Conservation (phyloP, 1,284 basidiomycete genomes). For the Cryptococcus depauperatus region DNA sequence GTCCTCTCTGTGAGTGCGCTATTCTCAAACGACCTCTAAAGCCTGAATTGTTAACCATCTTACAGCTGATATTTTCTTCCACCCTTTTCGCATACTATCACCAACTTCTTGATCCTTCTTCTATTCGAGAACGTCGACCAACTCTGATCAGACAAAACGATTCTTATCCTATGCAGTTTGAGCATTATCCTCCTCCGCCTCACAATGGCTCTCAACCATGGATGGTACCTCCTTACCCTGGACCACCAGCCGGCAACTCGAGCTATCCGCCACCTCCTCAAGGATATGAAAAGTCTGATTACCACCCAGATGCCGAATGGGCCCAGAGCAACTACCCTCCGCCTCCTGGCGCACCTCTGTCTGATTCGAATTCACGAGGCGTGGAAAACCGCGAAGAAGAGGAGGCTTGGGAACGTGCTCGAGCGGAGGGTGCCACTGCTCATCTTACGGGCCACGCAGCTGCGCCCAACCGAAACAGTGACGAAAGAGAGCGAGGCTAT, state of each 20-base stretch:
- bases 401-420: constrained; percentile 36
- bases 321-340: constrained; percentile 19
- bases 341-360: constrained; percentile 23
- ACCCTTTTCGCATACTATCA: constrained; percentile 61
- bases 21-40: no score
- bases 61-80: constrained; percentile 53
- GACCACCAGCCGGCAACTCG: constrained; percentile 26
- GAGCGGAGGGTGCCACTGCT: constrained; percentile 29
- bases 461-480: constrained; percentile 4
- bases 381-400: constrained; percentile 27
- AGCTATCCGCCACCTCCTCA: constrained; percentile 10
- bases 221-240: constrained; percentile 42
- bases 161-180: constrained; percentile 22
- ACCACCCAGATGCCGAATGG: constrained; percentile 31
- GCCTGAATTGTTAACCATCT: constrained; percentile 30
- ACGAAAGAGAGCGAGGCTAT: constrained; percentile 14
- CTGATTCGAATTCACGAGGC: background rate
- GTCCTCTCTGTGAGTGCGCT: constrained; percentile 31
- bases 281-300: constrained; percentile 29
- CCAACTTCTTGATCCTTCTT: constrained; percentile 58
- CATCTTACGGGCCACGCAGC: constrained; percentile 32
- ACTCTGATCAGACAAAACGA: constrained; percentile 9
- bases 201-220: constrained; percentile 22
- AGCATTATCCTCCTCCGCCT: constrained; percentile 18
- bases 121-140: constrained; percentile 36